Conservation (phyloP, 2,329 filamentous ascomycete genomes). For the Fusarium sp. region DNA sequence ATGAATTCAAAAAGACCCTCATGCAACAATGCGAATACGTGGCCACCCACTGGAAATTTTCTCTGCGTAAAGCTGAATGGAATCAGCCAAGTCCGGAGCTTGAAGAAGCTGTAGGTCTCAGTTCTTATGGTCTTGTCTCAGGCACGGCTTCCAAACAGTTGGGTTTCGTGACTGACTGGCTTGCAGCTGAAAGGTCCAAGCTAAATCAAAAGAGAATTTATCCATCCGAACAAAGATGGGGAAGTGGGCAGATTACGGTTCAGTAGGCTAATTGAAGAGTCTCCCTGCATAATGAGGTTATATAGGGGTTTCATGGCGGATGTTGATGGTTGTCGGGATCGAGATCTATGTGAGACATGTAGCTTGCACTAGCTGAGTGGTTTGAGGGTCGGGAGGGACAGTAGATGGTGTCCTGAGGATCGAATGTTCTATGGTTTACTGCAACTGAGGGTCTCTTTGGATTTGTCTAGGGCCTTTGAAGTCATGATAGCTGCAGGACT, state of each 20-base stretch:
- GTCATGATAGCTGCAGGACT: background rate
- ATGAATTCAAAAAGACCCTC: constrained; percentile 15
- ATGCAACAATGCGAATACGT: constrained; percentile 7
- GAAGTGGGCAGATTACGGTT: constrained; percentile 15
- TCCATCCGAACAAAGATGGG: constrained; percentile 17
- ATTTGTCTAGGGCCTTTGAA: background rate
- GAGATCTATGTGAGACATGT: constrained; percentile 20
- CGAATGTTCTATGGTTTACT: background rate
- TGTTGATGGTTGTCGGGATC: constrained; percentile 12
- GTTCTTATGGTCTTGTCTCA: constrained; percentile 32
- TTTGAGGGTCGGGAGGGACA: background rate
- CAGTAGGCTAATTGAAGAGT: constrained; percentile 5
- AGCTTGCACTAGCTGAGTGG: background rate
- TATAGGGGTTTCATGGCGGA: constrained; percentile 1
- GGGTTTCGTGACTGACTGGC: constrained; percentile 10
- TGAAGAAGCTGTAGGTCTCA: constrained; percentile 34
- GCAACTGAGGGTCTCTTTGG: background rate
- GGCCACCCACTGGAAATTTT: background rate
- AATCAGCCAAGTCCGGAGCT: constrained; percentile 3
- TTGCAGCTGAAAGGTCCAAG: constrained; percentile 10
- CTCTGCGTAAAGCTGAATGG: background rate
- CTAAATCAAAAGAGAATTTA: constrained; percentile 6
- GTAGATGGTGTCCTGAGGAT: background rate
- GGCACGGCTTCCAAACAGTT: background rate
- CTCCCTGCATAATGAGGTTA: constrained; percentile 33